Evolutionary conservation across 2,329 filamentous ascomycete genomes (phyloP).

Genomic region (Alternaria tenuissima): DNA sequence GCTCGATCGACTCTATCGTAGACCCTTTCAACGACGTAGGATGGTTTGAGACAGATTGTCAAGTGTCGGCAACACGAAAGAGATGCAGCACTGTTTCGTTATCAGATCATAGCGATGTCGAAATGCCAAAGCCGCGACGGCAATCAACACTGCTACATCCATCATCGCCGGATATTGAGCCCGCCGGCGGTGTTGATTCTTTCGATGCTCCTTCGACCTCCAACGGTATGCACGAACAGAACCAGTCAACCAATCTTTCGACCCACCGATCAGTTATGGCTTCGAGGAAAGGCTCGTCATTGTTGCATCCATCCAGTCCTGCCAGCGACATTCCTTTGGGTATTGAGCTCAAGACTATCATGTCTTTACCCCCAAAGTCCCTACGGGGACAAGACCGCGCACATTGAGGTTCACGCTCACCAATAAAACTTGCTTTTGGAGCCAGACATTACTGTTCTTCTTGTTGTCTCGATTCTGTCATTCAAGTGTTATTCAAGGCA

Average conservation of each 20-base stretch:
- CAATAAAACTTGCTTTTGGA: background rate
- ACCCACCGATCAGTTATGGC: background rate
- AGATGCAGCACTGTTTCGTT: background rate
- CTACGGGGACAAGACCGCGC: background rate
- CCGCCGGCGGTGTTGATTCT: background rate
- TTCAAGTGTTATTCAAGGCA: background rate
- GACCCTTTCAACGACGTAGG: constrained; percentile 15
- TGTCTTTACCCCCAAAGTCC: constrained; percentile 7
- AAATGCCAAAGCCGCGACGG: background rate
- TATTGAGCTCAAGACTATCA: background rate
- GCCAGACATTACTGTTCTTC: background rate
- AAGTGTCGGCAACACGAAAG: background rate
- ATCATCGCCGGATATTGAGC: constrained; percentile 5
- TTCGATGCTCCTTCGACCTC: background rate
- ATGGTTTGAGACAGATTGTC: background rate
- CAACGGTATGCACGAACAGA: background rate
- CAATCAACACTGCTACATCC: constrained; percentile 18
- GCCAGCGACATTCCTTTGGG: background rate
- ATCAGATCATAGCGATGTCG: background rate
- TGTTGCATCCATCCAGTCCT: constrained; percentile 35
- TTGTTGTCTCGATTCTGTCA: background rate
- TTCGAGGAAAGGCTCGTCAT: constrained; percentile 21
- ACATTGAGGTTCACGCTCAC: background rate
- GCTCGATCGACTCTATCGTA: constrained; percentile 20
- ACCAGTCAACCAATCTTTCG: background rate